A percentile compares a stretch with the other conserved stretches of the same genome.
Evolutionary conservation across 768 basidiomycete species (phyloP).

Genomic region (Termitomyces sp.): DNA sequence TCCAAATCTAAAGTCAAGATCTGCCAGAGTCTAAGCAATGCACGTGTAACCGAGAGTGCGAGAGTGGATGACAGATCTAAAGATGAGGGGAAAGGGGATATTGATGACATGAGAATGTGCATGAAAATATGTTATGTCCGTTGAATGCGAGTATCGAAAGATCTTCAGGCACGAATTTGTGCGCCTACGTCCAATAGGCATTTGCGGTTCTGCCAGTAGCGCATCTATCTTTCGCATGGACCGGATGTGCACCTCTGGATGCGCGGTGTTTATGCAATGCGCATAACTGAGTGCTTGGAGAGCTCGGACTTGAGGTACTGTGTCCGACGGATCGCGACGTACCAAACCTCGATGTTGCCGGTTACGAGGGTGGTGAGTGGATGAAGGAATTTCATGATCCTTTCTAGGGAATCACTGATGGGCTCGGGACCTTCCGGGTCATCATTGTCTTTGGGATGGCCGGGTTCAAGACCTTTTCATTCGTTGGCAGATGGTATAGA

Average conservation of each 20-base stretch:
- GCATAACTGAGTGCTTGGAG: constrained; percentile 60
- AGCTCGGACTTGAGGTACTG: constrained; percentile 82
- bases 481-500: constrained; percentile 38
- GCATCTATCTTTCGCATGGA: constrained; percentile 39
- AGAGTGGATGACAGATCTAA: no score
- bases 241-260: constrained; percentile 70
- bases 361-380: constrained; percentile 53
- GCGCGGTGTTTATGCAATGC: constrained; percentile 40
- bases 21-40: no score
- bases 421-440: constrained; percentile 81
- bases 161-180: constrained; percentile 50
- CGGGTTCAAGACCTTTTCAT: constrained; percentile 66
- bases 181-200: constrained; percentile 39
- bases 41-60: no score
- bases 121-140: constrained; percentile 75
- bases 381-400: constrained; percentile 64
- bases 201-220: constrained; percentile 35
- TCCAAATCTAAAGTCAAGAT: no score
- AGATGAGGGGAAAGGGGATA: no score
- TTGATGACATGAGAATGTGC: no score
- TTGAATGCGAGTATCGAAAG: constrained; percentile 64
- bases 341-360: constrained; percentile 64
- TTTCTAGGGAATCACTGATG: constrained; percentile 65
- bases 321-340: constrained; percentile 77
- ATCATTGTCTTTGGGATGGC: constrained; percentile 61